Evolutionary conservation across 2,329 filamentous ascomycete species (phyloP), one percentile per base, ranked within the genome.

Genomic region (Torrubiellomyces zombiae): DNA sequence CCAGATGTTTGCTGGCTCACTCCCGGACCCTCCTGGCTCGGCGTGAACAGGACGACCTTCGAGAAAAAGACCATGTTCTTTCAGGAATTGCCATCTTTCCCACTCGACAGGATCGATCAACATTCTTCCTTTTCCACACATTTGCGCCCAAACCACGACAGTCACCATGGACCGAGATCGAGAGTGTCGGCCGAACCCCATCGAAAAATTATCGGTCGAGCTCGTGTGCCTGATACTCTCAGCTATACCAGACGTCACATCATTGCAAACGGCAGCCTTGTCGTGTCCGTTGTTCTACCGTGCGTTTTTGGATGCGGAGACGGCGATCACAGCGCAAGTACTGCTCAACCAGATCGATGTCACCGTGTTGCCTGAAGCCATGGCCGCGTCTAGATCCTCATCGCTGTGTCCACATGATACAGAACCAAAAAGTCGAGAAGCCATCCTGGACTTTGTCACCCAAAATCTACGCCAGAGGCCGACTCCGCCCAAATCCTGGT

Each of bases 311-410:
- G 20, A 12, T 7, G 20, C 7, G 14, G 20, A 21, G 7, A 8
- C 7, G n/a, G 12, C 9, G 13, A 30, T 30, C 13, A 21, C 21
- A 11, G 10, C 11, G 11, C n/a, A 24, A 7, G 20, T 30, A 6
- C 14, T 30, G 18, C 4, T 28, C 9, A 25, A 17, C 4, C 9
- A 30, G 14, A 25, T 28, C 18, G 16, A 14, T 17, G 6, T 3
- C n/a, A 12, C n/a, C 15, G 13, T 28, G 10, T n/a, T 30, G 3
- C 28, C 28, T 4, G 28, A 27, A 19, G 21, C 14, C n/a, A 15
- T 19, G 14, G 10, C 16, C 11, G 28, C 25, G 9, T 24, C 16
- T 12, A 21, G 11, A 12, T 21, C 20, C 20, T 21, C 20, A 7
- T 7, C 10, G 7, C 14, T 21, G 20, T 12, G 11, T 12, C 11